Evolutionary conservation across 2,329 filamentous ascomycete genomes (phyloP).

Genomic region (Clonostachys byssicola): DNA sequence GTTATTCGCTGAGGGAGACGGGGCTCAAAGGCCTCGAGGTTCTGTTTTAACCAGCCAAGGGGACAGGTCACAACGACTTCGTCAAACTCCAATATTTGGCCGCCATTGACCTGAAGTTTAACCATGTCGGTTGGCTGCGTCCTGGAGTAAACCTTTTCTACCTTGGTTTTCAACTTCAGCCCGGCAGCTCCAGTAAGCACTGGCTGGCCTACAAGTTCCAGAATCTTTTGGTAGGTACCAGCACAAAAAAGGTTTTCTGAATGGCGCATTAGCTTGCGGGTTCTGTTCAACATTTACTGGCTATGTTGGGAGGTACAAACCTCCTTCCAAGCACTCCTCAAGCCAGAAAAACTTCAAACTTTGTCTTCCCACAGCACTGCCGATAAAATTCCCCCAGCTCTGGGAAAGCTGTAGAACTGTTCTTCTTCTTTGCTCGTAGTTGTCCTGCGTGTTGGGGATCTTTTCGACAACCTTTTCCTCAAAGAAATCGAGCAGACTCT

Average conservation of each 20-base stretch:
- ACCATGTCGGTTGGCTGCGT: conserved; percentile 22
- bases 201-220: conserved; percentile 54
- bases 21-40: conserved; percentile 57
- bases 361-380: conserved; percentile 58
- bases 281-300: too few species aligned
- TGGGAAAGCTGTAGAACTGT: conserved; percentile 50
- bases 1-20: conserved; percentile 51
- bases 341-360: conserved; percentile 76
- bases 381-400: conserved; percentile 69
- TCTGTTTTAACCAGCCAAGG: conserved; percentile 63
- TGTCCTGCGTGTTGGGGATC: conserved; percentile 37
- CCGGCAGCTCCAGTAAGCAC: conserved; percentile 45
- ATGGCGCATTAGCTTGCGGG: not conserved
- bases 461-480: conserved; percentile 33
- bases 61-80: conserved; percentile 66
- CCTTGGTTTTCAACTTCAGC: conserved; percentile 46
- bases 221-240: conserved; percentile 53
- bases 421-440: conserved; percentile 31
- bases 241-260: conserved; percentile 57
- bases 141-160: conserved; percentile 32
- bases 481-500: conserved; percentile 54
- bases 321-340: conserved; percentile 72
- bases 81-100: conserved; percentile 50
- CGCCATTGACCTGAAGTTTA: conserved; percentile 39
- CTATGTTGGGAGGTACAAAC: conserved; percentile 24